Percentiles rank a stretch among this genome's conserved stretches.
Evolutionary conservation across 148 eudicot species (phyloP).

Genomic region (Gaultheria prostrata): DNA sequence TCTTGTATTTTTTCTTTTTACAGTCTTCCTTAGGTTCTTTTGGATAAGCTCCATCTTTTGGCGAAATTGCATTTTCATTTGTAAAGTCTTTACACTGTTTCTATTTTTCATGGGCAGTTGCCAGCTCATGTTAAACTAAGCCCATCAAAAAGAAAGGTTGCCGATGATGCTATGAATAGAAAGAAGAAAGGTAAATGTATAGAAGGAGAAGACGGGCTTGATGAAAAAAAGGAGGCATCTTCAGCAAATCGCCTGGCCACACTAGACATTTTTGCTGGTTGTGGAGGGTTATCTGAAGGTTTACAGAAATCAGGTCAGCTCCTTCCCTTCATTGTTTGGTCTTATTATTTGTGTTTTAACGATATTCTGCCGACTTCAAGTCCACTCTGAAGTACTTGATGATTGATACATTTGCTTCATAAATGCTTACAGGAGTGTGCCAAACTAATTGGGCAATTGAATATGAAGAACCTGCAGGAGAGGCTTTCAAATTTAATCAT

Average conservation of each 20-base stretch:
- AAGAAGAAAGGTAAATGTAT: slow-evolving; percentile 85
- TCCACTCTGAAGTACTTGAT: not conserved
- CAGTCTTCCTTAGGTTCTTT: not conserved
- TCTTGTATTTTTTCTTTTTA: not conserved
- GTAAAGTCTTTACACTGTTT: not conserved
- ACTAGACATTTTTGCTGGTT: slow-evolving; percentile 96
- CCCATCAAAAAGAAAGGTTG: slow-evolving; percentile 33
- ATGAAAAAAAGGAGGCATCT: slow-evolving; percentile 27
- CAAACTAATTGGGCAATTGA: slow-evolving; percentile 97
- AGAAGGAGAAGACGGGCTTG: slow-evolving; percentile 55
- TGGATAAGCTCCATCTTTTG: not conserved
- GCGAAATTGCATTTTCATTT: not conserved
- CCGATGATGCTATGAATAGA: slow-evolving; percentile 45
- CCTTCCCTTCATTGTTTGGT: not conserved
- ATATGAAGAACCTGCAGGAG: slow-evolving; percentile 96
- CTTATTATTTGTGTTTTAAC: not conserved
- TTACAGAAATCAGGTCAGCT: slow-evolving; percentile 72
- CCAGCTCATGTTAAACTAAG: slow-evolving; percentile 56
- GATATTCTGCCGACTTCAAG: not conserved
- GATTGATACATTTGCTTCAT: slow-evolving; percentile 11
- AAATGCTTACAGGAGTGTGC: slow-evolving; percentile 59
- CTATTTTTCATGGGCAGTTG: slow-evolving; percentile 42
- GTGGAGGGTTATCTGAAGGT: slow-evolving; percentile 98
- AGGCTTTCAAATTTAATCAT: slow-evolving; percentile 87
- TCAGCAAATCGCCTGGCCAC: slow-evolving; percentile 45